Percentiles rank a stretch among this genome's conserved stretches.
These are phyloP conservation scores for Pseudoturritis turrita DNA, from an alignment of 345 rosid genomes.

Conservation along the genomic window DNA sequence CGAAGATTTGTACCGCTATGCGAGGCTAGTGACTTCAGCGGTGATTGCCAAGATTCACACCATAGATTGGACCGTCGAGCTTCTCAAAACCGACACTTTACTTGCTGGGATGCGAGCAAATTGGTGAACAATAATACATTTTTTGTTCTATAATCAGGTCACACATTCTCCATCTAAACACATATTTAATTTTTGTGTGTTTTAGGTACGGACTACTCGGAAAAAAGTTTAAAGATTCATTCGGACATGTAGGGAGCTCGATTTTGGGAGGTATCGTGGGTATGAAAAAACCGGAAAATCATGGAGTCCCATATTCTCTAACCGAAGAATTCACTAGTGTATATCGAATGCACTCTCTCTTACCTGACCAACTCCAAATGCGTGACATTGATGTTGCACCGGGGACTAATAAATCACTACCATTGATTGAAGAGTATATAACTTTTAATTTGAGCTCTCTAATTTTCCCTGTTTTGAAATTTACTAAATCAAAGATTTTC, in stretches of 20 bases:
- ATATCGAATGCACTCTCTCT: constrained; percentile 53
- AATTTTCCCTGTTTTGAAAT: background rate
- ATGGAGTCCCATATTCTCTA: constrained; percentile 58
- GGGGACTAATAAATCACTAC: constrained; percentile 41
- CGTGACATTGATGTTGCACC: constrained; percentile 34
- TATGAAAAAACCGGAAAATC: constrained; percentile 38
- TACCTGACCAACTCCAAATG: constrained; percentile 41
- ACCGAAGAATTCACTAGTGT: constrained; percentile 65
- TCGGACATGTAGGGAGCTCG: constrained; percentile 47
- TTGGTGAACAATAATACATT: constrained; percentile 29
- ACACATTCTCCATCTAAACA: background rate
- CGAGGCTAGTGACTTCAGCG: constrained; percentile 56
- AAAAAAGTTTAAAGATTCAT: constrained; percentile 53
- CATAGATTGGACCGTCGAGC: constrained; percentile 67
- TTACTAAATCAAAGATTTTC: background rate
- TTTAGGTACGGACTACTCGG: constrained; percentile 55
- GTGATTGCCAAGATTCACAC: constrained; percentile 69
- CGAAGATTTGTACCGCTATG: constrained; percentile 47
- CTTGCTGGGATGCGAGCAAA: constrained; percentile 56
- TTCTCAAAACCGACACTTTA: constrained; percentile 52
- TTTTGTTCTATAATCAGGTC: background rate
- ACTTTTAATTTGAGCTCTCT: background rate
- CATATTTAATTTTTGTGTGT: background rate
- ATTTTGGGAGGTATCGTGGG: constrained; percentile 50
- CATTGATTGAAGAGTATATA: constrained; percentile 33